phyloP scores from a whole-genome alignment of 2,329 filamentous ascomycete species.

The Leptodontidium sp. region DNA sequence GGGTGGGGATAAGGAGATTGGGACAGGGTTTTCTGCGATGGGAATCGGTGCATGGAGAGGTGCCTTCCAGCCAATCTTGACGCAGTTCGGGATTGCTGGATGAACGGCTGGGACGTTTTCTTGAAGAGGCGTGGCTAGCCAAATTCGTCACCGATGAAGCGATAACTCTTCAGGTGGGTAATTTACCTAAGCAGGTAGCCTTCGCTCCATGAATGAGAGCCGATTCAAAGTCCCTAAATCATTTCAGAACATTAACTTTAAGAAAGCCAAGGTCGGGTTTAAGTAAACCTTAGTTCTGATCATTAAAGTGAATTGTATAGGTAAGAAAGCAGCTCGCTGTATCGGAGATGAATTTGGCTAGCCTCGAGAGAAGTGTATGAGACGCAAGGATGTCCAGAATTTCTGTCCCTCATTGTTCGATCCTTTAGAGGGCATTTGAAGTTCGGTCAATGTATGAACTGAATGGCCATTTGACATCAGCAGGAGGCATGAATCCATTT shows the following conservation, averaged over 20 bases:
- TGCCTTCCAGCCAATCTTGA: constrained; percentile 32
- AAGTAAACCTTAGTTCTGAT: no score
- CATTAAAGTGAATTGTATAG: no score
- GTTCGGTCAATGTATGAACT: background rate
- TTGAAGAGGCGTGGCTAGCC: background rate
- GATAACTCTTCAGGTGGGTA: no score
- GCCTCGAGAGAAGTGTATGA: background rate
- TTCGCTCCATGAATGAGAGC: no score
- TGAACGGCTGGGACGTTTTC: background rate
- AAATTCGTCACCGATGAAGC: no score
- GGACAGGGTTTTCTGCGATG: constrained; percentile 43
- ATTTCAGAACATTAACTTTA: no score
- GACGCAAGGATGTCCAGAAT: background rate
- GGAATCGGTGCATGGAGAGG: constrained; percentile 35
- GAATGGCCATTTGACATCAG: background rate
- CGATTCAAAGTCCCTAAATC: no score
- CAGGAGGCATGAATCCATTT: constrained; percentile 28
- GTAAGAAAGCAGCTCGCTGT: no score
- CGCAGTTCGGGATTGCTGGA: constrained; percentile 28
- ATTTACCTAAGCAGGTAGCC: no score
- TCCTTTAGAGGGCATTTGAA: background rate
- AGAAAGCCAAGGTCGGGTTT: no score
- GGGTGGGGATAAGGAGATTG: constrained; percentile 45
- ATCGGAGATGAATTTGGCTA: no score
- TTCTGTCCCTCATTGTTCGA: no score